Base-by-base conservation (phyloP, 2,329 filamentous ascomycete species). In the Trichoderma atroviride region DNA sequence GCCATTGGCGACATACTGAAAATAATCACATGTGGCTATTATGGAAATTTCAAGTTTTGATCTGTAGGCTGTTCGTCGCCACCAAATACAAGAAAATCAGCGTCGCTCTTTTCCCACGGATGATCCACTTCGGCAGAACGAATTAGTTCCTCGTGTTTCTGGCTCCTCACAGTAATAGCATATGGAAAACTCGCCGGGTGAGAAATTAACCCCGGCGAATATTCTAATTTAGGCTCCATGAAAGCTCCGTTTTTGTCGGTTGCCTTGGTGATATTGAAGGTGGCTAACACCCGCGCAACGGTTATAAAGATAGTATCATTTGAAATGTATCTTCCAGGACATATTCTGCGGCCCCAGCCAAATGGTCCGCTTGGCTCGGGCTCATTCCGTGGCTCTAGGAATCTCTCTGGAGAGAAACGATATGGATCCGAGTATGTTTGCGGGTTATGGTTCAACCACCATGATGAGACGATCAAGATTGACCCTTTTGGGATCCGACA, bases 341-440 rank as follows among this genome's bases (percentile, higher is more conserved):
- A 70, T 27, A 68, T 5, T 33, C 69, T 67, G 7, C 69, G 69
- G 2, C 69, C 69, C 5, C 43, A 68, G 1, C 69, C 69, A 40
- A 68, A 70, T 10, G 16, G 14, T 0, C 58, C 24, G 4, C 5
- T n/a, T n/a, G 56, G 35, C 13, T 65, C 35, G 0, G 75, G 75
- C 33, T 73, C 73, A 9, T 74, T 72, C 7, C 72, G 67, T 1
- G 74, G 72, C 3, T 40, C 33, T 1, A 81, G 71, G 58, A 72
- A 79, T 1, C 77, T 73, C 5, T 74, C 74, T 2, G 76, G 77
- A 27, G 77, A 57, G 37, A 78, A 80, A 3, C n/a, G 19, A 2
- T 66, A 60, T 0, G 77, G 78, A 13, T 79, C 69, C 0, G 86
- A 83, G 76, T 92, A 58, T n/a, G 50, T 53, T 33, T 68, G n/a